Percentiles rank a stretch among this genome's conserved stretches.
Evolutionary conservation across 352 stramenopile genomes (phyloP).

Genomic region (Globisporangium abappressorium): DNA sequence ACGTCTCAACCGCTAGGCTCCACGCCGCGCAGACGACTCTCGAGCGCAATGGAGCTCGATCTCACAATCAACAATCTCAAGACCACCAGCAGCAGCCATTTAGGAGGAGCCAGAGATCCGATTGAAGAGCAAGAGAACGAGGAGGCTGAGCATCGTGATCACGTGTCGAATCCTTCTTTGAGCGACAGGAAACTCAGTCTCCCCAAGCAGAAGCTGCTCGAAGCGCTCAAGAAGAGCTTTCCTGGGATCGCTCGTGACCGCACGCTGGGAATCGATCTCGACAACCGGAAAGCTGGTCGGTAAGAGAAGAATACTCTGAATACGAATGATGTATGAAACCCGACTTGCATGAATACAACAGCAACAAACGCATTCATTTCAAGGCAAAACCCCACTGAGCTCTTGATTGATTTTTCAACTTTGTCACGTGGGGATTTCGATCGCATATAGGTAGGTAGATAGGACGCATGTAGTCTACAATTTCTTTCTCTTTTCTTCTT

Average conservation of each 20-base stretch:
- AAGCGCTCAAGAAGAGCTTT: conserved; percentile 54
- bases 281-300: not conserved
- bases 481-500: conserved; percentile 4
- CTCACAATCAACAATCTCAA: conserved; percentile 31
- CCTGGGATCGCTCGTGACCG: conserved; percentile 11
- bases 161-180: not conserved
- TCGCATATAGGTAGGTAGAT: conserved; percentile 1
- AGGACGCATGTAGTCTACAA: conserved; percentile 7
- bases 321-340: not conserved
- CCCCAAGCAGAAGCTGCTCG: conserved; percentile 66
- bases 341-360: not conserved
- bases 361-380: not conserved
- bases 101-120: not conserved
- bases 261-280: not conserved
- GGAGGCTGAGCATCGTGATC: not conserved
- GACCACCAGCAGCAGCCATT: not conserved
- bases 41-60: conserved; percentile 49
- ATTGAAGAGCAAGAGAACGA: not conserved
- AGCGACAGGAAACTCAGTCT: conserved; percentile 37
- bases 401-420: not conserved
- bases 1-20: conserved; percentile 10
- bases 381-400: not conserved
- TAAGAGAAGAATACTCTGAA: not conserved
- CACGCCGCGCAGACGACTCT: conserved; percentile 51
- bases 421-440: not conserved